Evolutionary conservation across 2,329 filamentous ascomycete species (phyloP).

Genomic region (Diaporthe capsici): DNA sequence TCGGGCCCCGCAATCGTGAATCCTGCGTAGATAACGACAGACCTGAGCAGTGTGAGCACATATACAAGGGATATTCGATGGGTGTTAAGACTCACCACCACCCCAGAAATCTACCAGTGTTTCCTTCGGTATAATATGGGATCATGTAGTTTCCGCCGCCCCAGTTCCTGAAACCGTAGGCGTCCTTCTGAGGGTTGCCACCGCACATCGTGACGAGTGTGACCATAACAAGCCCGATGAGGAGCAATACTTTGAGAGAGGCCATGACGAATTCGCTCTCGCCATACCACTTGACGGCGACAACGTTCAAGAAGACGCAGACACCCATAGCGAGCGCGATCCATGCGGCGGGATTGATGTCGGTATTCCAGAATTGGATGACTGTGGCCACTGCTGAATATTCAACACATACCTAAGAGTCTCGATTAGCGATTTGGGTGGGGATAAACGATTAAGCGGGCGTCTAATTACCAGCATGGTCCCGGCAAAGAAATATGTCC

Average conservation of each 20-base stretch:
- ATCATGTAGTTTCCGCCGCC: slow-evolving; percentile 59
- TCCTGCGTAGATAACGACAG: slow-evolving; percentile 39
- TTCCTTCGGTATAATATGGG: slow-evolving; percentile 27
- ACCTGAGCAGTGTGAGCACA: slow-evolving; percentile 31
- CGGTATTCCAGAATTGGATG: slow-evolving; percentile 45
- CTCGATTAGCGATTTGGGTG: background rate
- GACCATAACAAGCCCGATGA: slow-evolving; percentile 37
- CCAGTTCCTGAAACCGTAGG: slow-evolving; percentile 58
- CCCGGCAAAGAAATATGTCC: slow-evolving; percentile 62
- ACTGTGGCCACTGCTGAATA: slow-evolving; percentile 42
- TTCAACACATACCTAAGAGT: slow-evolving; percentile 10
- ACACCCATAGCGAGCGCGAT: slow-evolving; percentile 43
- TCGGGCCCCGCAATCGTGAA: slow-evolving; percentile 38
- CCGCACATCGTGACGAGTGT: slow-evolving; percentile 33
- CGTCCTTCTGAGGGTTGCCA: slow-evolving; percentile 33
- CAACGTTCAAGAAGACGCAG: slow-evolving; percentile 42
- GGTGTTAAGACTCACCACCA: background rate
- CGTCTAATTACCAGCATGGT: slow-evolving; percentile 59
- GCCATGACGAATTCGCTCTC: slow-evolving; percentile 40
- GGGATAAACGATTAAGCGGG: background rate
- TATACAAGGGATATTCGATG: too few species aligned
- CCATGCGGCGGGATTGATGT: slow-evolving; percentile 43
- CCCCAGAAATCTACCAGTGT: slow-evolving; percentile 6
- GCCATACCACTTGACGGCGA: slow-evolving; percentile 37
- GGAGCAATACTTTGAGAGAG: slow-evolving; percentile 34